Percentiles rank a stretch among this genome's conserved stretches.
Evolutionary conservation across 768 basidiomycete species (phyloP).

Genomic region (Vishniacozyma victoriae): DNA sequence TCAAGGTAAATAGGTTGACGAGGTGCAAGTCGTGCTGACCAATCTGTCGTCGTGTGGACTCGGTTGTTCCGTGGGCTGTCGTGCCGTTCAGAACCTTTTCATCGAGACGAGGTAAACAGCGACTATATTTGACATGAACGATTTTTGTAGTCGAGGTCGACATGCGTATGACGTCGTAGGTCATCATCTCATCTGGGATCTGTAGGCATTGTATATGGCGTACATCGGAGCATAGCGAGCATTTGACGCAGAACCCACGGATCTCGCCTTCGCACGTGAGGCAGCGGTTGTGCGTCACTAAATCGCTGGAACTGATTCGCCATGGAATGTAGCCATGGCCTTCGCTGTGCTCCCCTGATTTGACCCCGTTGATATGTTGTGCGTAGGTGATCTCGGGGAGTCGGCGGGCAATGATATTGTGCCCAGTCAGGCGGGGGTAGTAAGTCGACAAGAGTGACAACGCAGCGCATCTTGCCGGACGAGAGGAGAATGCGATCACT

Average conservation of each 20-base stretch:
- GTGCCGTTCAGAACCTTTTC: conserved; percentile 12
- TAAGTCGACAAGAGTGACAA: conserved; percentile 56
- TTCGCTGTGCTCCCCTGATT: conserved; percentile 22
- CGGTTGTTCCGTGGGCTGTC: background rate
- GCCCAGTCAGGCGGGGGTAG: conserved; percentile 68
- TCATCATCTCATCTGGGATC: conserved; percentile 59
- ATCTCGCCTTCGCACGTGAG: conserved; percentile 54
- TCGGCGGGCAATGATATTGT: conserved; percentile 58
- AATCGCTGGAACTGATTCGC: conserved; percentile 19
- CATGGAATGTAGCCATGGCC: conserved; percentile 30
- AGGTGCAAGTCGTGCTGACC: conserved; percentile 55
- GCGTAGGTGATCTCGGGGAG: conserved; percentile 50
- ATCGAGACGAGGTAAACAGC: conserved; percentile 6
- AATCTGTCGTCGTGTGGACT: conserved; percentile 16
- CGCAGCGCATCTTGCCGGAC: conserved; percentile 56
- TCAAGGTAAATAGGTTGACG: conserved; percentile 66
- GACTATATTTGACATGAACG: conserved; percentile 18
- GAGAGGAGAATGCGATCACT: conserved; percentile 62
- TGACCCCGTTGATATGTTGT: conserved; percentile 5
- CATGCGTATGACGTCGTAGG: conserved; percentile 14
- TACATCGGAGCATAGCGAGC: conserved; percentile 62
- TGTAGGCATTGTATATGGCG: conserved; percentile 78
- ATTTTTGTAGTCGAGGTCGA: conserved; percentile 2
- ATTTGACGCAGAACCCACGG: conserved; percentile 65
- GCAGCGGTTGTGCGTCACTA: conserved; percentile 48